These are phyloP conservation scores for Candida glucosophila DNA, from an alignment of 1,139 yeast genomes.

Conservation along the genomic window DNA sequence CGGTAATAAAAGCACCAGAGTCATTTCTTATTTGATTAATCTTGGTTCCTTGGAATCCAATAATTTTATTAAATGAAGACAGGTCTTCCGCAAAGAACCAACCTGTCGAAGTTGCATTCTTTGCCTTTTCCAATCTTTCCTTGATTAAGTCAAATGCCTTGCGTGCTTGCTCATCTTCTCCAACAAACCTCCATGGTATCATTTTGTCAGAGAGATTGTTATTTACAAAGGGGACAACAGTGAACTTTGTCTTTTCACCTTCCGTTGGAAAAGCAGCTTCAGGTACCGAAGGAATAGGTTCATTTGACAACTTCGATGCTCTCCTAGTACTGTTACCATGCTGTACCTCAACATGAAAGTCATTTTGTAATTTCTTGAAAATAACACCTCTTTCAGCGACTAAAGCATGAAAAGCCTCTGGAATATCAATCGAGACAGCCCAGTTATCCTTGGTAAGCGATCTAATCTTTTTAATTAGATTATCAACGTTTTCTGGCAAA, in stretches of 20 bases:
- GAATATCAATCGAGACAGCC: constrained; percentile 43
- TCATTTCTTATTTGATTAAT: constrained; percentile 54
- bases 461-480: constrained; percentile 42
- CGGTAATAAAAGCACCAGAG: constrained; percentile 50
- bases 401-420: constrained; percentile 48
- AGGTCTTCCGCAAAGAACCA: constrained; percentile 33
- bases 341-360: constrained; percentile 52
- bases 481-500: constrained; percentile 51
- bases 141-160: constrained; percentile 29
- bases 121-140: constrained; percentile 25
- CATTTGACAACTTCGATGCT: constrained; percentile 43
- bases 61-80: constrained; percentile 42
- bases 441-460: constrained; percentile 49
- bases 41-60: constrained; percentile 73
- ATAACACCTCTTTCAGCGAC: constrained; percentile 65
- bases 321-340: constrained; percentile 47
- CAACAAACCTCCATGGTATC: constrained; percentile 62
- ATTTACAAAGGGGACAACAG: constrained; percentile 25
- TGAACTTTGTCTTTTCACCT: constrained; percentile 35
- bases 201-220: constrained; percentile 16
- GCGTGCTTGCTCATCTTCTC: constrained; percentile 31
- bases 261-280: constrained; percentile 40
- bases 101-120: constrained; percentile 22
- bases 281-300: constrained; percentile 39
- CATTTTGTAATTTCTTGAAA: constrained; percentile 46